Evolutionary conservation across 441 rosid genomes (phyloP), one percentile per base, ranked within the genome.

Genomic region (Populus tomentosa): DNA sequence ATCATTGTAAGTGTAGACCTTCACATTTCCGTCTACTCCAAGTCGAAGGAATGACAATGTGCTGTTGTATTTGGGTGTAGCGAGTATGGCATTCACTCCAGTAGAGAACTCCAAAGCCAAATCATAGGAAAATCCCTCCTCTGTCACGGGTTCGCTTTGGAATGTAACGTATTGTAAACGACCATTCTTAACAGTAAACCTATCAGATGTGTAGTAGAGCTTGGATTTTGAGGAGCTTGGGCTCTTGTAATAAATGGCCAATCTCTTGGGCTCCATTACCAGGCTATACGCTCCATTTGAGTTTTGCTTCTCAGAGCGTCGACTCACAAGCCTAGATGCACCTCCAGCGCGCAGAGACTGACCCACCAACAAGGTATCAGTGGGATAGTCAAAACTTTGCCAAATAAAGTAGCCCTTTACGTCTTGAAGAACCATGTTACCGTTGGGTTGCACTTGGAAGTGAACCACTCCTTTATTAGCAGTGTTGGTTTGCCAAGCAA

Each of bases 301-400:
- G 76, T 91, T 92, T 36, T 77, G 75, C 1, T 76, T 59, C 0
- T 69, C 75, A 3, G 89, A 86, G 8, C 64, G 75, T 28, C 93
- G 79, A 53, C 94, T 91, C 30, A 91, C 88, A 11, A 91, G 91
- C 79, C 86, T 91, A 35, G 79, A 76, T 0, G 33, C 77, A 2
- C 77, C 87, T 4, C 83, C 84, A 38, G 26, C 69, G 65, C 70
- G 76, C 7, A 91, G 86, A 2, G 92, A 88, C 62, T 94, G 95
- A 2, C 90, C 93, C 32, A 88, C 88, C 21, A 92, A 86, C 33
- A 92, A 92, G 9, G 95, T 88, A 50, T 94, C 92, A 0, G 93
- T 94, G 5, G 95, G 94, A n/a, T 75, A 77, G 77, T 91, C 94
- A 26, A 91, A 91, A 68, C 95, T 93, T 53, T 91, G 92, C 97